Percentiles rank a stretch among this genome's conserved stretches.
Conservation (phyloP, 495 filamentous ascomycete genomes). For the Platismatia glauca region DNA sequence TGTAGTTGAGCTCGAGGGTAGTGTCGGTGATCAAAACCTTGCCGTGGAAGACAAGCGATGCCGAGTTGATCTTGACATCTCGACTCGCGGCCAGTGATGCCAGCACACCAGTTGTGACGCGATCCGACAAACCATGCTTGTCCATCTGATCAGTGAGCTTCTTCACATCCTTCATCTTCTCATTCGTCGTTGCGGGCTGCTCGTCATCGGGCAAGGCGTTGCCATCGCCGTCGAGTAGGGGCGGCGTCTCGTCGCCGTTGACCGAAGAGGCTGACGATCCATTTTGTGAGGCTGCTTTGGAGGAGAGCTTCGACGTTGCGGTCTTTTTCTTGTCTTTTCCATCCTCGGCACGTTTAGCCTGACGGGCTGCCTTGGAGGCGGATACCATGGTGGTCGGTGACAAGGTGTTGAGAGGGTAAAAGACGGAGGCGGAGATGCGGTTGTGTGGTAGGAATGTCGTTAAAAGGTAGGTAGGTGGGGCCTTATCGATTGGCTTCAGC, state of each 20-base stretch:
- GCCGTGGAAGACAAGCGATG: constrained; percentile 92
- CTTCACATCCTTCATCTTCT: constrained; percentile 72
- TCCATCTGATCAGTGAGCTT: constrained; percentile 83
- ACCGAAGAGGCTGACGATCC: constrained; percentile 56
- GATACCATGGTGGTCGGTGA: constrained; percentile 59
- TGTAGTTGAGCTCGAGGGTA: constrained; percentile 86
- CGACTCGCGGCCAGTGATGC: constrained; percentile 72
- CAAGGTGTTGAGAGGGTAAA: not conserved
- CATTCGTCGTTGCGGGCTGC: constrained; percentile 57
- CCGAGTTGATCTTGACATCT: constrained; percentile 93
- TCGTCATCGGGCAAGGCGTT: constrained; percentile 49
- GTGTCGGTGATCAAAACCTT: constrained; percentile 90
- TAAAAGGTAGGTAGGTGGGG: constrained; percentile 30
- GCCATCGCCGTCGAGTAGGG: constrained; percentile 50
- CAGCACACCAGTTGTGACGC: constrained; percentile 96
- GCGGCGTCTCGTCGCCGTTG: constrained; percentile 60
- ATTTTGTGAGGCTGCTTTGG: constrained; percentile 54
- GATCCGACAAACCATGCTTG: constrained; percentile 90
- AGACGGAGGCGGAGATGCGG: constrained; percentile 21
- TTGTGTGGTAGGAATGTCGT: constrained; percentile 16
- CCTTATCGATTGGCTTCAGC: constrained; percentile 19
- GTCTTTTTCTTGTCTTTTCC: constrained; percentile 64
- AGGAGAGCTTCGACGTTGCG: constrained; percentile 56
- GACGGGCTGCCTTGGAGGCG: constrained; percentile 92
- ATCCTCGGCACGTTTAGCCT: constrained; percentile 85